A percentile compares a stretch with the other conserved stretches of the same genome.
Conservation (phyloP, 2,329 filamentous ascomycete genomes). For the Zarea fungicola region DNA sequence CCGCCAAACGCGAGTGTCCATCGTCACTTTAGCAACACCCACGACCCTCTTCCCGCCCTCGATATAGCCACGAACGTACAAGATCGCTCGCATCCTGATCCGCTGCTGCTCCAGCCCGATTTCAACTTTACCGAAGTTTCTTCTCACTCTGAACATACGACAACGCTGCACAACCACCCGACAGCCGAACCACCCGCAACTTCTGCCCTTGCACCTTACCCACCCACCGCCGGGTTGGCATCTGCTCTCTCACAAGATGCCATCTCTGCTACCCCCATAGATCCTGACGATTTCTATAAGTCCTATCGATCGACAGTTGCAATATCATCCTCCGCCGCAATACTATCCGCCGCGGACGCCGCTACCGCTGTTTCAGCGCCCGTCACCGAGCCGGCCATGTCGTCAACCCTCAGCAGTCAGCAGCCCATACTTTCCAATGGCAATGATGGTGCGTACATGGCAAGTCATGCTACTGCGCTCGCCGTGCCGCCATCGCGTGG, state of each 20-base stretch:
- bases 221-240: constrained; percentile 6
- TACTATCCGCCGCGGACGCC: constrained; percentile 22
- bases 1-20: constrained; percentile 15
- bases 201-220: constrained; percentile 19
- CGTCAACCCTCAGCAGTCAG: constrained; percentile 37
- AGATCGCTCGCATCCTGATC: constrained; percentile 9
- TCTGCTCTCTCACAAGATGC: constrained; percentile 29
- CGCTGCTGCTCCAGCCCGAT: neutral
- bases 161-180: constrained; percentile 11
- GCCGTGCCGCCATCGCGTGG: constrained; percentile 34
- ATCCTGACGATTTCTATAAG: constrained; percentile 53
- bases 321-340: constrained; percentile 21
- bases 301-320: constrained; percentile 35
- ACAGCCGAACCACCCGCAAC: constrained; percentile 12
- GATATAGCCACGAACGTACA: neutral
- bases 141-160: constrained; percentile 19
- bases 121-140: constrained; percentile 23
- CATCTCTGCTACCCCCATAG: constrained; percentile 37
- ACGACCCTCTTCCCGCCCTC: constrained; percentile 13
- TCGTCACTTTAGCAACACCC: constrained; percentile 18
- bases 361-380: neutral
- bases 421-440: constrained; percentile 45
- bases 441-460: constrained; percentile 45
- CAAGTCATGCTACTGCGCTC: constrained; percentile 39
- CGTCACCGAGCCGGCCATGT: constrained; percentile 20